phyloP scores from a whole-genome alignment of 805 yeast genomes.

The Barnettozyma salicaria region DNA sequence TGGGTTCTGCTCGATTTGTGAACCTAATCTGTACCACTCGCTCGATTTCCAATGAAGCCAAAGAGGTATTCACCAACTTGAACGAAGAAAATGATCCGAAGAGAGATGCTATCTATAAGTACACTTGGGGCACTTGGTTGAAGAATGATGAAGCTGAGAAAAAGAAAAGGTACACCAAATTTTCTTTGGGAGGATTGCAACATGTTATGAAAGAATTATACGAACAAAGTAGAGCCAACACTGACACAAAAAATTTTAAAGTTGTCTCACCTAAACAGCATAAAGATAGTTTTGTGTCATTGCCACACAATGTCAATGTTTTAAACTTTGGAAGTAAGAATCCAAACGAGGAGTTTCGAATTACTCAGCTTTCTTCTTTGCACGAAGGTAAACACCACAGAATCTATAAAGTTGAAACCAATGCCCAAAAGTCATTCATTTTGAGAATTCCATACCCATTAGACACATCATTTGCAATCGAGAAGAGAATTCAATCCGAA shows the following conservation, averaged over 20 bases:
- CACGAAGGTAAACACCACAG: constrained; percentile 96
- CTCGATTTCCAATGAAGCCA: constrained; percentile 25
- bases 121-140: constrained; percentile 95
- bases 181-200: constrained; percentile 74
- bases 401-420: constrained; percentile 66
- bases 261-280: constrained; percentile 31
- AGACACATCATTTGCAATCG: constrained; percentile 58
- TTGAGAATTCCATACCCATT: constrained; percentile 82
- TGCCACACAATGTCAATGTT: constrained; percentile 43
- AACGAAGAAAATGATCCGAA: constrained; percentile 60
- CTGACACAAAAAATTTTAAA: constrained; percentile 25
- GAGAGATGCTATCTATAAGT: constrained; percentile 70
- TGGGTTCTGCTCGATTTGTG: not conserved
- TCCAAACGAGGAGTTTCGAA: constrained; percentile 39
- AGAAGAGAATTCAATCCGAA: constrained; percentile 73
- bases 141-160: constrained; percentile 71
- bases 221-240: constrained; percentile 31
- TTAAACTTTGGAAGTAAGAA: constrained; percentile 39
- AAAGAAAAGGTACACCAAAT: constrained; percentile 68
- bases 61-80: constrained; percentile 44
- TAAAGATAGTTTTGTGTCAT: constrained; percentile 34
- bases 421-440: constrained; percentile 54
- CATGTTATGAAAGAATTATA: constrained; percentile 43
- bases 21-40: constrained; percentile 17
- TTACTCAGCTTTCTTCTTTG: constrained; percentile 72